Percentiles rank a stretch among this genome's conserved stretches.
Conservation (phyloP, 371 early-diverging fungal genomes). For the Zopfochytrium polystomum region DNA sequence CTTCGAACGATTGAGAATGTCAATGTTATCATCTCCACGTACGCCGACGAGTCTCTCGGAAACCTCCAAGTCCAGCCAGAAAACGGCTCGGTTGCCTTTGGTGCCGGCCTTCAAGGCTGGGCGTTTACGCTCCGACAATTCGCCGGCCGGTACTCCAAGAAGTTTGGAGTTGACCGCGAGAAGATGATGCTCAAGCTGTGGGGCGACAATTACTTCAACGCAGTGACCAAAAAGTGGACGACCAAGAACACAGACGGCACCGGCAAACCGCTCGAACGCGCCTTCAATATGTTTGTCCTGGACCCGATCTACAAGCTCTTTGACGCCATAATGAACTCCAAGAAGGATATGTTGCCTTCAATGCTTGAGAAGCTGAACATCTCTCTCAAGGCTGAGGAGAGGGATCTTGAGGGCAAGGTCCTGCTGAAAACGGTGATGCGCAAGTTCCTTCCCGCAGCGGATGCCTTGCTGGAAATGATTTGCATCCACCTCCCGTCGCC, state of each 20-base stretch:
- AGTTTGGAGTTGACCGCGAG: slow-evolving; percentile 91
- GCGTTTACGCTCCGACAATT: slow-evolving; percentile 99
- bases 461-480: slow-evolving; percentile 98
- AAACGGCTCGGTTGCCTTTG: slow-evolving; percentile 97
- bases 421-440: slow-evolving; percentile 98
- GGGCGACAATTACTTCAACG: slow-evolving; percentile 98
- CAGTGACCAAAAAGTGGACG: slow-evolving; percentile 95
- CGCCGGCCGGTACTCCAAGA: slow-evolving; percentile 95
- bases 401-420: slow-evolving; percentile 90
- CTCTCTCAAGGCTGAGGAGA: slow-evolving; percentile 77
- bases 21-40: slow-evolving; percentile 94
- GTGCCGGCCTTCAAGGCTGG: slow-evolving; percentile 99
- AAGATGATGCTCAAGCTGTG: slow-evolving; percentile 96
- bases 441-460: slow-evolving; percentile 99
- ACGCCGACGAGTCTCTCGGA: slow-evolving; percentile 79
- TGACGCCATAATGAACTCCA: slow-evolving; percentile 93
- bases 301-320: slow-evolving; percentile 99
- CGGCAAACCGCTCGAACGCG: slow-evolving; percentile 87
- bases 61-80: slow-evolving; percentile 91
- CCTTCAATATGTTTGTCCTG: slow-evolving; percentile 97
- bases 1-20: slow-evolving; percentile 91
- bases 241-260: slow-evolving; percentile 71
- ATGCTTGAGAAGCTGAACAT: slow-evolving; percentile 92
- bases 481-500: slow-evolving; percentile 98
- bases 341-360: slow-evolving; percentile 82